Evolutionary conservation across 352 stramenopile species (phyloP).

Genomic region (Stramenopiles sp.): DNA sequence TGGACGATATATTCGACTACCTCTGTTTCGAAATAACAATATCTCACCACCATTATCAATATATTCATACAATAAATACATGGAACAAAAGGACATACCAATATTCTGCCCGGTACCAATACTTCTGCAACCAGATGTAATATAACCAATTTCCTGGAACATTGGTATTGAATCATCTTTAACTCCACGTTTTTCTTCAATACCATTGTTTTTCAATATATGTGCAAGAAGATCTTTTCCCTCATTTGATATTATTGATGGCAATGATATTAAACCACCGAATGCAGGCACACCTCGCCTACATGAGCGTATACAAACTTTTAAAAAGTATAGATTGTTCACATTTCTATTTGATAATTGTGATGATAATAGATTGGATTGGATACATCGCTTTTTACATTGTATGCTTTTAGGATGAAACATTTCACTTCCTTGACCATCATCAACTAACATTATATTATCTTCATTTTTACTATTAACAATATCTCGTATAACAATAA

Average conservation of each 20-base stretch:
- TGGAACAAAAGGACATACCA: background rate
- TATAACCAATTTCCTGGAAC: background rate
- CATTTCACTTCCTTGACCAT: too few relatives aligned
- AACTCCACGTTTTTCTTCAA: background rate
- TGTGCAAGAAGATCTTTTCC: background rate
- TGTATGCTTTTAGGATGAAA: background rate
- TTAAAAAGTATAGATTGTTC: background rate
- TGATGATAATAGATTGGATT: background rate
- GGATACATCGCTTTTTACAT: background rate
- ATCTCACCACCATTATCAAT: background rate
- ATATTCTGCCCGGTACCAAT: background rate
- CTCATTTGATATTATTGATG: background rate
- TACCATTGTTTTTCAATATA: background rate
- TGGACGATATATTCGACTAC: background rate
- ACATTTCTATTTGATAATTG: background rate
- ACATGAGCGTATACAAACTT: background rate
- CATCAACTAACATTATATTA: too few relatives aligned
- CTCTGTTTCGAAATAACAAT: constrained; percentile 4
- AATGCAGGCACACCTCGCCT: background rate
- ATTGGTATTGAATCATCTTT: background rate
- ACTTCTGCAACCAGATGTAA: background rate
- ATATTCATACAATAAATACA: background rate
- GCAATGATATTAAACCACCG: background rate
- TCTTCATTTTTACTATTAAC: too few relatives aligned
- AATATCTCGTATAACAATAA: background rate